phyloP scores from a whole-genome alignment of 2,329 filamentous ascomycete species.

The Aspergillus sp. region DNA sequence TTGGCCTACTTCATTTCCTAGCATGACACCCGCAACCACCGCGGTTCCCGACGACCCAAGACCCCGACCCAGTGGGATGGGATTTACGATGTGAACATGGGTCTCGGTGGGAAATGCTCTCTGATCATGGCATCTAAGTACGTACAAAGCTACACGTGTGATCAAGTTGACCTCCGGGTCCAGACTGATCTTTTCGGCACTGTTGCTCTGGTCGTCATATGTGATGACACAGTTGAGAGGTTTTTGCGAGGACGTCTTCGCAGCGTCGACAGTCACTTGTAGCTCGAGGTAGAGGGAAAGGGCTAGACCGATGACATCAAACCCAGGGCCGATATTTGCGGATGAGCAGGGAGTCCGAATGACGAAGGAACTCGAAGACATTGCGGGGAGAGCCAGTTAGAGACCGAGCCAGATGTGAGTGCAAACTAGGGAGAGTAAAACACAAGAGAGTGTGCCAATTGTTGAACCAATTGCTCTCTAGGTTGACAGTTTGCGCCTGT shows the following conservation, averaged over 20 bases:
- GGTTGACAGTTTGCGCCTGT: background rate
- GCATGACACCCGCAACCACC: conserved; percentile 89
- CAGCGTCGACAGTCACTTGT: conserved; percentile 71
- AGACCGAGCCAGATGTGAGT: background rate
- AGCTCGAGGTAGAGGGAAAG: conserved; percentile 93
- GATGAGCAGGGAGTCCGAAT: conserved; percentile 90
- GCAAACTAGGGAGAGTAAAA: background rate
- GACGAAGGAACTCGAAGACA: conserved; percentile 53
- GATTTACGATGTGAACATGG: conserved; percentile 91
- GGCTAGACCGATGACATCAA: conserved; percentile 93
- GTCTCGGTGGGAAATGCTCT: conserved; percentile 81
- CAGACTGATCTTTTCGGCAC: conserved; percentile 71
- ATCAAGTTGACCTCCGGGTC: conserved; percentile 87
- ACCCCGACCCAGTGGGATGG: conserved; percentile 87
- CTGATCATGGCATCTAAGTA: conserved; percentile 87
- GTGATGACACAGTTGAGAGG: conserved; percentile 74
- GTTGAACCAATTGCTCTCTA: background rate
- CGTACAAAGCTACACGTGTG: conserved; percentile 90
- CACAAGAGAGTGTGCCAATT: background rate
- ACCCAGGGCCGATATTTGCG: conserved; percentile 95
- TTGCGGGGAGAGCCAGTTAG: conserved; percentile 7
- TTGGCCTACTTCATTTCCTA: conserved; percentile 84
- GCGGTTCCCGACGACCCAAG: conserved; percentile 94
- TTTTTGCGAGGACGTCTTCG: conserved; percentile 37
- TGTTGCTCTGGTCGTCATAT: conserved; percentile 81